Evolutionary conservation across 305 asterid genomes (phyloP).

Genomic region (Solanum hybrid): DNA sequence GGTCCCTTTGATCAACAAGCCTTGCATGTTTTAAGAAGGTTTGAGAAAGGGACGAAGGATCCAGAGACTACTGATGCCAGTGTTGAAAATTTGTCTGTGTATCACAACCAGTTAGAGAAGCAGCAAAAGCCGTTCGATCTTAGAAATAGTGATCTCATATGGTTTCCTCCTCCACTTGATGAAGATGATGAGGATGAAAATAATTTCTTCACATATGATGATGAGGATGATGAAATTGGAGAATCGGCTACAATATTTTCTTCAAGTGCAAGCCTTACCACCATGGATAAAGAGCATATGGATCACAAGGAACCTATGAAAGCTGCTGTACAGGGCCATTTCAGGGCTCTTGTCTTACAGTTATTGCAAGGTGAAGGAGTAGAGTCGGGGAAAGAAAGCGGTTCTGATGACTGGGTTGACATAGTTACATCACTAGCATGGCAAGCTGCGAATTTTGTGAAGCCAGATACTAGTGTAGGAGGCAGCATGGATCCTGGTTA

Average conservation of each 20-base stretch:
- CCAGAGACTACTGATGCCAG: conserved; percentile 24
- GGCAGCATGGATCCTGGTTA: conserved; percentile 98
- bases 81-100: conserved; percentile 24
- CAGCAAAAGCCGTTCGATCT: neutral
- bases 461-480: conserved; percentile 87
- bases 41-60: conserved; percentile 38
- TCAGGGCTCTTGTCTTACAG: conserved; percentile 91
- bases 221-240: conserved; percentile 72
- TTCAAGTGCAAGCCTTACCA: conserved; percentile 29
- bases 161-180: conserved; percentile 84
- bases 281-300: conserved; percentile 30
- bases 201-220: conserved; percentile 48
- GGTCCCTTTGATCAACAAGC: conserved; percentile 40
- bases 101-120: conserved; percentile 32
- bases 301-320: conserved; percentile 44
- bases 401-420: conserved; percentile 61
- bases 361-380: conserved; percentile 67
- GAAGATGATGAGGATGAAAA: conserved; percentile 42
- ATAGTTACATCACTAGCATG: conserved; percentile 59
- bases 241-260: conserved; percentile 29
- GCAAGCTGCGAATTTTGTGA: conserved; percentile 87
- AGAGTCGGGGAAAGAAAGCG: conserved; percentile 22
- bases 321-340: conserved; percentile 65
- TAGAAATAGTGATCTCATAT: conserved; percentile 44
- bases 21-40: conserved; percentile 43